Evolutionary conservation across 352 stramenopile species (phyloP).

Genomic region (Albugo laibachii): DNA sequence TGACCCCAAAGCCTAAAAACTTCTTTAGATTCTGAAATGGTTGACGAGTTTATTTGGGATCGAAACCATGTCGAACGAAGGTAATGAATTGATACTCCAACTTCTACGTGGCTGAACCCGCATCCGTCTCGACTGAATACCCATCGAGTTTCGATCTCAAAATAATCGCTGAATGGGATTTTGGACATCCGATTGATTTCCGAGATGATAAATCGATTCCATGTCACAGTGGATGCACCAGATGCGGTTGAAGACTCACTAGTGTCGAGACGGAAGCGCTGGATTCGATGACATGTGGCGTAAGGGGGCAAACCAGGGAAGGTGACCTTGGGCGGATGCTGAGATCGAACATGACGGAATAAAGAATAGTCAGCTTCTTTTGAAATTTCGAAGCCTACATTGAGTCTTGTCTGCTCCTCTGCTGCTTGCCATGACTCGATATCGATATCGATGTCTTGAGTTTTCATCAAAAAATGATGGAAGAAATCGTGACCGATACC

Average conservation of each 20-base stretch:
- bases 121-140: conserved; percentile 54
- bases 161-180: conserved; percentile 68
- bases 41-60: conserved; percentile 63
- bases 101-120: conserved; percentile 54
- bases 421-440: conserved; percentile 27
- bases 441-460: conserved; percentile 47
- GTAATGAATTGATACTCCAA: conserved; percentile 51
- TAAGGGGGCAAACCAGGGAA: conserved; percentile 37
- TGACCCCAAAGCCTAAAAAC: conserved; percentile 36
- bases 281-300: conserved; percentile 20
- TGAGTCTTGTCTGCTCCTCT: conserved; percentile 11
- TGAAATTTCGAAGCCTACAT: conserved; percentile 21
- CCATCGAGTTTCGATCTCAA: conserved; percentile 65
- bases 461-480: conserved; percentile 22
- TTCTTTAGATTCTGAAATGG: conserved; percentile 47
- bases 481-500: conserved; percentile 27
- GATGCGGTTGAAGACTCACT: not conserved
- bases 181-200: conserved; percentile 45
- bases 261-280: conserved; percentile 17
- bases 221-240: conserved; percentile 4
- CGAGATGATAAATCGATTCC: conserved; percentile 30
- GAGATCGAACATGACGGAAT: conserved; percentile 20
- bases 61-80: conserved; percentile 72
- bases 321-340: conserved; percentile 37
- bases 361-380: conserved; percentile 27